Percentiles rank a stretch among this genome's conserved stretches.
Evolutionary conservation across 371 early-diverging fungal genomes (phyloP).

Genomic region (Mucor racemosus): DNA sequence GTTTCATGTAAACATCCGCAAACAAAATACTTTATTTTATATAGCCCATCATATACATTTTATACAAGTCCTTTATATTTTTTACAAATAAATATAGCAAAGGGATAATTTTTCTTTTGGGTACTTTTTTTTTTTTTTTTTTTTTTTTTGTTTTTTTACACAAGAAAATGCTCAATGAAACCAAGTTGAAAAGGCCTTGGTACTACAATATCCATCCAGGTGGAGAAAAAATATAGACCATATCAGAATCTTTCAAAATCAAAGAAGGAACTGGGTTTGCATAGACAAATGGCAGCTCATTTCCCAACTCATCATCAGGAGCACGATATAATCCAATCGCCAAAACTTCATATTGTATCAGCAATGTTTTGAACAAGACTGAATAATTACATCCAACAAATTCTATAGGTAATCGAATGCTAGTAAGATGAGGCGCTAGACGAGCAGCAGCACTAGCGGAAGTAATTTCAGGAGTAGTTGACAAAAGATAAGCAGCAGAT

Average conservation of each 20-base stretch:
- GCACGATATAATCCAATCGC: slow-evolving; percentile 50
- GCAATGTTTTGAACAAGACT: slow-evolving; percentile 38
- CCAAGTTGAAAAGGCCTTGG: neutral
- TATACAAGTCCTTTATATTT: too few species aligned
- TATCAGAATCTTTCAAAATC: slow-evolving; percentile 30
- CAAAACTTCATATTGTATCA: slow-evolving; percentile 41
- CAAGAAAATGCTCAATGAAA: too few species aligned
- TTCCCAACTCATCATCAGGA: slow-evolving; percentile 43
- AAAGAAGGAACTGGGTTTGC: slow-evolving; percentile 52
- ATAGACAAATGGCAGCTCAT: slow-evolving; percentile 53
- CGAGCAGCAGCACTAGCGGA: slow-evolving; percentile 22
- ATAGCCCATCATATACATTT: too few species aligned
- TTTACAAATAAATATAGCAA: too few species aligned
- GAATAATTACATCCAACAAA: slow-evolving; percentile 44
- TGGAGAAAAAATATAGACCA: slow-evolving; percentile 30
- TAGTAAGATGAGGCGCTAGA: slow-evolving; percentile 38
- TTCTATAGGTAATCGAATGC: slow-evolving; percentile 35
- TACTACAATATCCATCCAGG: slow-evolving; percentile 21
- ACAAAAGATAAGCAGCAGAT: slow-evolving; percentile 12
- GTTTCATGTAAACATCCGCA: too few species aligned
- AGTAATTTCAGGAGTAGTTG: slow-evolving; percentile 22
- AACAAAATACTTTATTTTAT: too few species aligned
- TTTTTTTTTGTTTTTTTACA: too few species aligned
- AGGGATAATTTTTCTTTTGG: too few species aligned
- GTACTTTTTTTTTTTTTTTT: too few species aligned